phyloP scores from a whole-genome alignment of 140 eudicot species.

The Erigeron philadelphicus region DNA sequence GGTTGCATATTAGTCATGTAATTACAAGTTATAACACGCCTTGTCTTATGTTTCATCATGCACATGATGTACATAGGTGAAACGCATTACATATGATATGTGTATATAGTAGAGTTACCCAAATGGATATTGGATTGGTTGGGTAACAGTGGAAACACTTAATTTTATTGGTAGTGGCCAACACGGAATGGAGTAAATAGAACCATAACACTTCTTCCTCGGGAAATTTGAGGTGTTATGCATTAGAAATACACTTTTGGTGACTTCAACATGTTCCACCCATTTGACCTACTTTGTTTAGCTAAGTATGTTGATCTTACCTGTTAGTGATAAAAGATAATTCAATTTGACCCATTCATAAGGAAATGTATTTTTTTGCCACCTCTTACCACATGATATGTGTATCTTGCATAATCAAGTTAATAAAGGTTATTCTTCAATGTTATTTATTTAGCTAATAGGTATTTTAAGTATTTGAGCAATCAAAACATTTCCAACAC shows the following conservation, averaged over 20 bases:
- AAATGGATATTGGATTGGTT: not conserved
- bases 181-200: not conserved
- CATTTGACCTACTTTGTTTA: not conserved
- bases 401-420: constrained; percentile 12
- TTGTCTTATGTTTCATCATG: constrained; percentile 2
- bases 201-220: not conserved
- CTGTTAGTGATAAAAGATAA: constrained; percentile 4
- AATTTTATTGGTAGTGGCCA: not conserved
- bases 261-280: not conserved
- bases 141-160: not conserved
- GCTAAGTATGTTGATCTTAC: not conserved
- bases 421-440: not conserved
- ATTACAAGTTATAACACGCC: not conserved
- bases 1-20: constrained; percentile 7
- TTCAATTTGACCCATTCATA: not conserved
- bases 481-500: not conserved
- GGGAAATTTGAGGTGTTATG: not conserved
- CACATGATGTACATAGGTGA: not conserved
- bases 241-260: not conserved
- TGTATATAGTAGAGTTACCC: not conserved
- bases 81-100: not conserved
- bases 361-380: not conserved
- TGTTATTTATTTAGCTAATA: not conserved
- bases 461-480: constrained; percentile 3
- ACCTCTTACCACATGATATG: constrained; percentile 1